Base-by-base conservation (phyloP, 2,329 filamentous ascomycete species). In the Colletotrichum cordylinicola region DNA sequence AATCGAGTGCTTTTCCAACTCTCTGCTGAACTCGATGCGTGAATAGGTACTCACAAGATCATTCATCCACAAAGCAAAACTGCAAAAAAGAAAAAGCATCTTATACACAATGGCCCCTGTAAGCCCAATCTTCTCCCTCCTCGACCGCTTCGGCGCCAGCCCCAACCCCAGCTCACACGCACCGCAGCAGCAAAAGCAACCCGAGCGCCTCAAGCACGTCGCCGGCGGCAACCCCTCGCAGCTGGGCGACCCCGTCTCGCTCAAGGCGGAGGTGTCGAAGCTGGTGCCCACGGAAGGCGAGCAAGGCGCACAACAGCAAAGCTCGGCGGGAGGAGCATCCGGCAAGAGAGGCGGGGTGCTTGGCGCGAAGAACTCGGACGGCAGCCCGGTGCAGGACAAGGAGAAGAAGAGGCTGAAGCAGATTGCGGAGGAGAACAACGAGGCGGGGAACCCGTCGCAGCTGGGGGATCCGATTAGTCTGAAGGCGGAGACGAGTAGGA, bases 391-490 rank as follows among this genome's bases (percentile, higher is more conserved):
- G 16, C 35, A 39, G 43, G 71, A 72, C 21, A 43, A 48, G 18
- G 75, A 77, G 52, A 76, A 76, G 71, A 64, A 55, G 64, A 18
- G 77, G 68, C 43, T 78, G 67, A 77, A 78, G 67, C 24, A 75
- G 55, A 68, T 77, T 9, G 77, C 77, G 37, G 58, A 73, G 71
- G 78, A 82, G 76, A 80, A 82, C 61, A 60, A 82, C 6, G 78
- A 82, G 5, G 77, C 78, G 66, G 82, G 82, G 15, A 82, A 88
- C 76, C 83, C 84, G 7, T 83, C 82, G 68, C 82, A 83, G 77
- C 79, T 86, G 9, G 85, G 84, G 33, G 85, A 86, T 65, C 85
- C 85, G 4, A 81, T 85, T 39, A 86, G 83, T 64, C 52, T 85
- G 33, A 86, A 86, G 74, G 84, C 84, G 9, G 85, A 86, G 74